Conservation (phyloP, 441 rosid genomes). For the Adansonia gregorii region DNA sequence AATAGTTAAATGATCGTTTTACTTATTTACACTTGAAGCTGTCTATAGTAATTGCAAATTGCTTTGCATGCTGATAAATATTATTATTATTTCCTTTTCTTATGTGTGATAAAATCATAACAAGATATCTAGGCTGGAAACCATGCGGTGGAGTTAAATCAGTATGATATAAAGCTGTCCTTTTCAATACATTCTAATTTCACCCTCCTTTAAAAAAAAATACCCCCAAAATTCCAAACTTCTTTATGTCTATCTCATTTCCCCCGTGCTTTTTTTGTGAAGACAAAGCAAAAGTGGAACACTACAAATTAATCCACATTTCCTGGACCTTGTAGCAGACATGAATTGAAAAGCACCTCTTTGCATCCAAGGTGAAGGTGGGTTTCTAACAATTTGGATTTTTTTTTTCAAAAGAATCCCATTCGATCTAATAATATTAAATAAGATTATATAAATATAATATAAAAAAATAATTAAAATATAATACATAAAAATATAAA, state of each 20-base stretch:
- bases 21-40: too few species aligned
- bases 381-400: constrained; percentile 36
- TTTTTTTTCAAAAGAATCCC: constrained; percentile 11
- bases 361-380: constrained; percentile 28
- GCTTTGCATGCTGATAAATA: background rate
- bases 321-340: constrained; percentile 38
- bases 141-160: constrained; percentile 25
- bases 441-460: too few species aligned
- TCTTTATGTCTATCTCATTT: constrained; percentile 17
- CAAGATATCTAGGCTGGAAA: constrained; percentile 19
- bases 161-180: background rate
- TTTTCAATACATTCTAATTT: background rate
- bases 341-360: constrained; percentile 33
- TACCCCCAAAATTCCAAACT: constrained; percentile 31
- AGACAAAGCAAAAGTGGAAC: constrained; percentile 38
- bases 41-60: too few species aligned
- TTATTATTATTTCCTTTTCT: too few species aligned
- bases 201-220: constrained; percentile 17
- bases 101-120: background rate
- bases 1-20: too few species aligned
- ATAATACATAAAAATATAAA: too few species aligned
- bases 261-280: constrained; percentile 29
- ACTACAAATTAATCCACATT: constrained; percentile 32
- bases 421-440: too few species aligned
- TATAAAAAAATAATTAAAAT: too few species aligned